Base-by-base conservation (phyloP, 2,329 filamentous ascomycete species). In the Juglanconis sp. region DNA sequence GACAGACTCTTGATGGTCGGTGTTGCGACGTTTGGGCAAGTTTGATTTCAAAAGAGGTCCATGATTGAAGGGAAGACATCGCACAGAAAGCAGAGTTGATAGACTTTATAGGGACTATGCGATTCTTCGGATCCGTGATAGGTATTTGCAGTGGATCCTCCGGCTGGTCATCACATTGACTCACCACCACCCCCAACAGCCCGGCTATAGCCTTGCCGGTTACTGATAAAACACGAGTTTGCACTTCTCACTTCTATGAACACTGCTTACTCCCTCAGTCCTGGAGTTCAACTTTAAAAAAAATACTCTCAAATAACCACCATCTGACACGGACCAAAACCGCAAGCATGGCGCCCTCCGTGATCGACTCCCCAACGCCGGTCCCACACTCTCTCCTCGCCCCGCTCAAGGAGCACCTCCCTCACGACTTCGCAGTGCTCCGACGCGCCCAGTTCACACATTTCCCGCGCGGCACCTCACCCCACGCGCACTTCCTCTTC, bases 401-500 rank as follows among this genome's bases (percentile, higher is more conserved):
- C 2, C 76, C 82, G 11, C 77, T 90, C 0, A 67, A 71, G 32
- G 67, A 71, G 3, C 77, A 83, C 38, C 73, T 88, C 8, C 87
- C 87, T 0, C 73, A 81, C 65, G 84, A 85, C 4, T 74, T 90
- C 13, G 79, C 84, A 5, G 72, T 90, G 4, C 76, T 86, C 50
- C 81, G 88, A n/a, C 80, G 87, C 2, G 74, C 89, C 5, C 84
- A 89, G 63, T 87, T 85, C 69, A 75, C 79, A 30, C 75, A 69
- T n/a, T 71, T 74, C 42, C 69, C 73, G 0, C 71, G 71, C 34
- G 77, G 76, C 36, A 76, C 76, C 30, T 81, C 71, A 40, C 72
- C 71, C 65, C 74, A 71, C 65, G 76, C 73, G 5, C 81, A 68
- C 58, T 73, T 81, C 7, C 65, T 85, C 15, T 70, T 77, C 49